phyloP scores from a whole-genome alignment of 768 basidiomycete genomes.

The Xerocomellus intermedius region DNA sequence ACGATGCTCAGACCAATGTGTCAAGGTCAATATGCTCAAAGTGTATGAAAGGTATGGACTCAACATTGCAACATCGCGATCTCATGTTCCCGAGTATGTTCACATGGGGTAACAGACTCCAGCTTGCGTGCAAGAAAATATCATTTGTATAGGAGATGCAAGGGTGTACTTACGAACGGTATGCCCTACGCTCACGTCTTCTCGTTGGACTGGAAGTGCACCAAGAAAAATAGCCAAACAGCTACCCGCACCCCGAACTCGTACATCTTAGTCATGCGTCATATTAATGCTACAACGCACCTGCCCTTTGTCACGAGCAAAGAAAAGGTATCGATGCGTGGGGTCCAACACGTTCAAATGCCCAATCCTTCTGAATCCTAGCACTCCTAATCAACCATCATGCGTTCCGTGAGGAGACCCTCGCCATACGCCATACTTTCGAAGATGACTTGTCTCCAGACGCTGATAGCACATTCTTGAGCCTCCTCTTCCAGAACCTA shows the following conservation, averaged over 20 bases:
- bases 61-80: constrained; percentile 14
- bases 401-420: constrained; percentile 81
- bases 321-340: constrained; percentile 26
- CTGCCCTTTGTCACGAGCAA: constrained; percentile 41
- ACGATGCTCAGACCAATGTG: constrained; percentile 22
- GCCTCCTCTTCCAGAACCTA: constrained; percentile 96
- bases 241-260: constrained; percentile 30
- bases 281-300: constrained; percentile 60
- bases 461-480: constrained; percentile 63
- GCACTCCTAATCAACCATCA: constrained; percentile 65
- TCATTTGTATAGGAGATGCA: constrained; percentile 44
- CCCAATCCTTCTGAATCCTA: constrained; percentile 6
- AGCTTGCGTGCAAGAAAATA: constrained; percentile 26
- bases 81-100: neutral
- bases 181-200: constrained; percentile 23
- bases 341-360: constrained; percentile 15
- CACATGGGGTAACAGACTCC: constrained; percentile 1
- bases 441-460: constrained; percentile 93
- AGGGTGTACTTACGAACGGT: constrained; percentile 57
- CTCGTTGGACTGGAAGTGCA: constrained; percentile 16
- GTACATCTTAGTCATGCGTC: constrained; percentile 40
- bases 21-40: constrained; percentile 22
- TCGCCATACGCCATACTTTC: constrained; percentile 94
- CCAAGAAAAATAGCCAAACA: constrained; percentile 18
- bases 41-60: constrained; percentile 21